Percentiles rank a stretch among this genome's conserved stretches.
These are phyloP conservation scores for Fusarium coicis DNA, from an alignment of 2,329 filamentous ascomycete genomes.

Conservation along the genomic window DNA sequence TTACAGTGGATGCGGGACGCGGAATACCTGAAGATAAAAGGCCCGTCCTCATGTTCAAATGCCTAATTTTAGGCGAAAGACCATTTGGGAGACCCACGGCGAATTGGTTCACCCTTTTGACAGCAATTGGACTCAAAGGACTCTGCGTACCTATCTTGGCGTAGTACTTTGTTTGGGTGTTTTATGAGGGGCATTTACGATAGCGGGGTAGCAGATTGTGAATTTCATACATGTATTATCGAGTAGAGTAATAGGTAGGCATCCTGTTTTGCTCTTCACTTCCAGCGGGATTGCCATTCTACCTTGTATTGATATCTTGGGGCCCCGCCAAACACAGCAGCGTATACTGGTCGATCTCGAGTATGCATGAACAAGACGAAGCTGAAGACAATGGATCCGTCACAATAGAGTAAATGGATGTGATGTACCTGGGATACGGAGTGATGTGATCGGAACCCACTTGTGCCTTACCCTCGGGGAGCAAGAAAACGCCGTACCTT, in stretches of 20 bases:
- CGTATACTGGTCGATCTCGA: not conserved
- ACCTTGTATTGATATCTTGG: not conserved
- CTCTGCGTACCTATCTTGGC: not conserved
- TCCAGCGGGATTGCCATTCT: not conserved
- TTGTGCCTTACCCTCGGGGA: not conserved
- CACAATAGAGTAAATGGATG: not conserved
- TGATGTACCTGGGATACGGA: not conserved
- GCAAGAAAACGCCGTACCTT: not conserved
- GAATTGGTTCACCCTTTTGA: not conserved
- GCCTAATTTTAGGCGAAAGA: not conserved
- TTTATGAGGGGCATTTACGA: not conserved
- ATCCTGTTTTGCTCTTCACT: not conserved
- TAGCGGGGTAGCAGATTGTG: conserved; percentile 5
- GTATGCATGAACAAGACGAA: not conserved
- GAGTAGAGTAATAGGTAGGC: not conserved
- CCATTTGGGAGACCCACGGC: not conserved
- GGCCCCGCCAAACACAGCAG: not conserved
- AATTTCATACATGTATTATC: not conserved
- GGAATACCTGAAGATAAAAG: not conserved
- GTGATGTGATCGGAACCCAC: not conserved
- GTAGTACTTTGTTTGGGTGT: not conserved
- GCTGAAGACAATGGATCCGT: not conserved
- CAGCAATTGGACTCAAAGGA: not conserved
- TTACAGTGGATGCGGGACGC: conserved; percentile 35
- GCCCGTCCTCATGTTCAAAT: not conserved